Base-by-base conservation (phyloP, 1,139 yeast species). In the Candida dubliniensis region DNA sequence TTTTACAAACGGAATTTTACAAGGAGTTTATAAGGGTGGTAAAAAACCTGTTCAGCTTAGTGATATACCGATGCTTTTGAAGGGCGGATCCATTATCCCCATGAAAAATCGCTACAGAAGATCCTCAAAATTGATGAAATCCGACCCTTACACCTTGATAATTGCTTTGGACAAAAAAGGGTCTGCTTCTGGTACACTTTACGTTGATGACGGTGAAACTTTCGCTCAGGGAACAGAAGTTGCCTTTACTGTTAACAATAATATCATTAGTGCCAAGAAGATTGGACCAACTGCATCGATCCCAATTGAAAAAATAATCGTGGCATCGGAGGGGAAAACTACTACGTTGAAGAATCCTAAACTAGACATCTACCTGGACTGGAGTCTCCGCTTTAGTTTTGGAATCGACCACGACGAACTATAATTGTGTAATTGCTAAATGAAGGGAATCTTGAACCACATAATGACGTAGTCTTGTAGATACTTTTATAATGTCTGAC, bases 61-160 rank as follows among this genome's bases (percentile, higher is more conserved):
- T 5, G 81, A 79, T 46, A 79, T 87, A 18, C 98, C 99, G 1
- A 76, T 88, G 50, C 76, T 78, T 32, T 66, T 87, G 23, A 80
- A 82, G 54, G 95, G 96, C 24, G 99, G 99, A 0, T 77, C 83
- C 35, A 78, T 93, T 12, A 62, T 86, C 26, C 71, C 84, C 12
- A 74, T 81, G 40, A 84, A 86, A 49, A 86, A 82, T 43, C 76
- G 96, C 51, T 78, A 81, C 51, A 81, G 99, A 61, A 76, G 99
- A 51, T 87, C 96, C 0, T 67, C 93, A 7, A 81, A 76, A 55
- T 69, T 88, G 49, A 90, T 88, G 95, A 67, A 61, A 35, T 67
- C 75, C 49, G 99, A 93, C 60, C 98, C 99, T 2, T 88, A 83
- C 60, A 87, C 96, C 0, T 56, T 93, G 40, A 73, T 84, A 2